Base-by-base conservation (phyloP, 768 basidiomycete genomes). In the Suillus occidentalis region DNA sequence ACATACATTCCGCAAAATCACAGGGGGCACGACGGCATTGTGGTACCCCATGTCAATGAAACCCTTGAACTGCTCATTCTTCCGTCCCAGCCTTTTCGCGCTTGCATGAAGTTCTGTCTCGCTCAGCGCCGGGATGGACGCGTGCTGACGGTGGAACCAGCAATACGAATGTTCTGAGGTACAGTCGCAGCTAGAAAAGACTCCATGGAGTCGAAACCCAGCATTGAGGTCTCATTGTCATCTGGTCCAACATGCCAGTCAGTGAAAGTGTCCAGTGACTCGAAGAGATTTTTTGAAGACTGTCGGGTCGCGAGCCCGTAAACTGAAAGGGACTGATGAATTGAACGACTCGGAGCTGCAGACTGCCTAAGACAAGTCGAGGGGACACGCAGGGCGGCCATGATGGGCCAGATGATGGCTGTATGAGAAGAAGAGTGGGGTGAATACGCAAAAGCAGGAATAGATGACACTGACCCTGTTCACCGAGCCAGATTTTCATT, bases 211-310 rank as follows among this genome's bases (percentile, higher is more conserved):
- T 88, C 80, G 74, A 93, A 97, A 28, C 96, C 96, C 36, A 99
- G 78, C 65, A 83, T 81, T 4, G 84, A 78, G 34, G 89, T 86
- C 78, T 97, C 95, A 22, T 79, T 76, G 64, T 87, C 87, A 73
- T 95, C 90, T 16, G 97, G 97, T 16, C 97, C 97, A 70, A 99
- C 88, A 77, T 99, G 97, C 39, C 97, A 88, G 70, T 92, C 88
- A 53, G 88, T 76, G 79, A 99, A 98, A 40, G 89, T 91, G 79
- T 99, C 97, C 68, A 97, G 82, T 2, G 95, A 87, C 13, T 89
- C 84, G 75, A 97, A 94, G 68, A 96, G 82, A 37, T 88, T 86
- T 1, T 81, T 68, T 13, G 86, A 84, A 28, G 83, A 77, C 73
- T 84, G 87, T 81, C n/a, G n/a, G 13, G 88, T 89, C 36, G 89